Conservation (phyloP, 805 yeast genomes). For the Pichia phayaonensis region DNA sequence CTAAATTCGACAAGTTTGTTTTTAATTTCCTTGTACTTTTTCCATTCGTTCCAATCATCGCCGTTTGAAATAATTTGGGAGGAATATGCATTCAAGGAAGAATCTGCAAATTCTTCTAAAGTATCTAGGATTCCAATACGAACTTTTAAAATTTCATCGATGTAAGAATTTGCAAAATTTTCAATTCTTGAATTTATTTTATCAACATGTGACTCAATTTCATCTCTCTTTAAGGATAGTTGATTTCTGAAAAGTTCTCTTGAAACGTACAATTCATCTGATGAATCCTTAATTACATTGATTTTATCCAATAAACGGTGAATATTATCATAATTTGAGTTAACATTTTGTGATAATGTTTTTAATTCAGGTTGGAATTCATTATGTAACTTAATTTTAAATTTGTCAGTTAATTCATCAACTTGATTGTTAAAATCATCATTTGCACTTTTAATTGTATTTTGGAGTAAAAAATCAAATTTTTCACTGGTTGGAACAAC, state of each 20-base stretch:
- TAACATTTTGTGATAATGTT: conserved; percentile 24
- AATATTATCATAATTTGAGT: conserved; percentile 23
- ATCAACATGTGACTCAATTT: conserved; percentile 25
- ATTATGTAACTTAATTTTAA: conserved; percentile 24
- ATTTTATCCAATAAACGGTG: conserved; percentile 22
- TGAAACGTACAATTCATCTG: conserved; percentile 28
- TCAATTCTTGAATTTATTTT: conserved; percentile 16
- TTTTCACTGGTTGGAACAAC: conserved; percentile 20
- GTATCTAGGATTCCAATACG: conserved; percentile 50
- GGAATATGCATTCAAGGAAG: conserved; percentile 57
- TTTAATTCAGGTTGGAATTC: conserved; percentile 30
- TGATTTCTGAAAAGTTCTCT: conserved; percentile 42
- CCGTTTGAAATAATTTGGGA: conserved; percentile 43
- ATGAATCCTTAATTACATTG: conserved; percentile 12
- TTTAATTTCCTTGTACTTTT: conserved; percentile 49
- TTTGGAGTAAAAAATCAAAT: conserved; percentile 27
- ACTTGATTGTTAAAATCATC: conserved; percentile 33
- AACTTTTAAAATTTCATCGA: conserved; percentile 24
- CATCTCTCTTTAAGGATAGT: conserved; percentile 27
- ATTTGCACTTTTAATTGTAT: conserved; percentile 32
- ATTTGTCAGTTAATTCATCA: conserved; percentile 21
- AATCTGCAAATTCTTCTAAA: conserved; percentile 67
- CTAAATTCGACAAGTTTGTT: conserved; percentile 46
- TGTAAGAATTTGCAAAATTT: conserved; percentile 19
- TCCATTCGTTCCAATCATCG: conserved; percentile 51